Evolutionary conservation across 345 rosid genomes (phyloP), one percentile per base, ranked within the genome.

Genomic region (Boechera retrofracta): DNA sequence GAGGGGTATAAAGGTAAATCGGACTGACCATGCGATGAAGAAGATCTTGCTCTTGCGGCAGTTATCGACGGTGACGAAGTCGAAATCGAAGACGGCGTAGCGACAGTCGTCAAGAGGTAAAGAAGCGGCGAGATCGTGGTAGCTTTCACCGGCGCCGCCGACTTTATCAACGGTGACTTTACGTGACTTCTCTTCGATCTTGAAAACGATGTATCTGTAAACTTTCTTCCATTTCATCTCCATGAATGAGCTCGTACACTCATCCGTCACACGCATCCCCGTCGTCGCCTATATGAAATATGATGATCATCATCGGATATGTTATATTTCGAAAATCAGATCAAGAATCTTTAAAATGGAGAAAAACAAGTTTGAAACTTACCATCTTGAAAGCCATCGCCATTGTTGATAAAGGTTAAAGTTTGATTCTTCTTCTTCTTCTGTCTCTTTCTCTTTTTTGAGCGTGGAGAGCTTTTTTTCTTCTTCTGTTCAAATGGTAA

Each of bases 331-430:
- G 10, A 48, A 35, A 3, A 8, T 44, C 41, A 72, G 42, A 28
- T 65, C 31, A 31, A 59, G 31, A 55, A 45, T 44, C 57, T 32
- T 12, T 26, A 16, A 33, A 5, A 39, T 3, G 7, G 5, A 60
- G 5, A 11, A 9, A 62, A 26, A 10, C 0, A 6, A 12, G 10
- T 47, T 66, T 7, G 41, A 29, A 31, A 39, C 12, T 1, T 85
- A 94, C 98, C 98, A 94, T 94, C 85, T 94, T 91, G 90, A 91
- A 94, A 82, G 98, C 97, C 98, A 91, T 91, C 13, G 98, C 98
- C 98, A 94, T 93, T 78, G 80, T 56, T 86, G 89, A 36, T 65
- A 26, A 75, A 54, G 15, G 33, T 13, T 67, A 62, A 41, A 41
- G 51, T 63, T 64, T 44, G 54, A 15, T 29, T 64, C 26, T 64